These are phyloP conservation scores for Phytophthora lateralis DNA, from an alignment of 352 stramenopile genomes.

Conservation along the genomic window DNA sequence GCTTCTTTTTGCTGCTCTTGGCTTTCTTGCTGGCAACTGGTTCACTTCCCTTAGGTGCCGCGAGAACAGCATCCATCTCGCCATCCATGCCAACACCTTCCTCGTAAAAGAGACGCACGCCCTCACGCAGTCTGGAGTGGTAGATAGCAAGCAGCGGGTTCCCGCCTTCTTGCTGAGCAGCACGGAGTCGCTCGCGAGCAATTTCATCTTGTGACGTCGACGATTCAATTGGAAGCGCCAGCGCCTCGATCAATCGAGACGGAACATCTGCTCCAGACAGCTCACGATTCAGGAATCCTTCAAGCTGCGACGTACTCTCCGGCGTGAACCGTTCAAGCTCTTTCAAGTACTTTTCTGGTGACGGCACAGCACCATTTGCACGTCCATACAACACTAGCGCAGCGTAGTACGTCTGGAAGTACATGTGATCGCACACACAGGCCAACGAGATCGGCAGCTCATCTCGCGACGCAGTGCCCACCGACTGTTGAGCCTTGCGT, in stretches of 20 bases:
- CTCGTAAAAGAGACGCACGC: slow-evolving; percentile 82
- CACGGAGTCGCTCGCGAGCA: slow-evolving; percentile 22
- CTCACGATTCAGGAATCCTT: slow-evolving; percentile 69
- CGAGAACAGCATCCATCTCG: slow-evolving; percentile 78
- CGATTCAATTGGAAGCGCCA: slow-evolving; percentile 45
- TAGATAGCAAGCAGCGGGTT: slow-evolving; percentile 66
- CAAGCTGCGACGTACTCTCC: slow-evolving; percentile 41
- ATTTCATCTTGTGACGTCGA: slow-evolving; percentile 26
- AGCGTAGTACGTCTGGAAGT: slow-evolving; percentile 82
- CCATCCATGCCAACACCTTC: slow-evolving; percentile 74
- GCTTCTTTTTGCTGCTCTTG: slow-evolving; percentile 62
- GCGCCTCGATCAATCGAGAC: slow-evolving; percentile 36
- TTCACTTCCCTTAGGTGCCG: slow-evolving; percentile 35
- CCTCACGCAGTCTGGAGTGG: slow-evolving; percentile 66
- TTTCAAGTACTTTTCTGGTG: slow-evolving; percentile 60
- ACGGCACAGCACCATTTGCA: slow-evolving; percentile 58
- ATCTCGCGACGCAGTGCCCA: slow-evolving; percentile 56
- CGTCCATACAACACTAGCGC: slow-evolving; percentile 76
- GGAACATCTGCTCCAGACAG: slow-evolving; percentile 24
- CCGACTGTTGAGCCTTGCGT: slow-evolving; percentile 50
- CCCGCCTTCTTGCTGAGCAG: slow-evolving; percentile 27
- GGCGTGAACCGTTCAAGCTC: slow-evolving; percentile 58
- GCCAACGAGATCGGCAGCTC: slow-evolving; percentile 66
- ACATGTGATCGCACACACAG: slow-evolving; percentile 77
- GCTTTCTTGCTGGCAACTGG: slow-evolving; percentile 20